These are phyloP conservation scores for Chytriomyces confervae DNA, from an alignment of 192 early-diverging fungal species.

Conservation along the genomic window DNA sequence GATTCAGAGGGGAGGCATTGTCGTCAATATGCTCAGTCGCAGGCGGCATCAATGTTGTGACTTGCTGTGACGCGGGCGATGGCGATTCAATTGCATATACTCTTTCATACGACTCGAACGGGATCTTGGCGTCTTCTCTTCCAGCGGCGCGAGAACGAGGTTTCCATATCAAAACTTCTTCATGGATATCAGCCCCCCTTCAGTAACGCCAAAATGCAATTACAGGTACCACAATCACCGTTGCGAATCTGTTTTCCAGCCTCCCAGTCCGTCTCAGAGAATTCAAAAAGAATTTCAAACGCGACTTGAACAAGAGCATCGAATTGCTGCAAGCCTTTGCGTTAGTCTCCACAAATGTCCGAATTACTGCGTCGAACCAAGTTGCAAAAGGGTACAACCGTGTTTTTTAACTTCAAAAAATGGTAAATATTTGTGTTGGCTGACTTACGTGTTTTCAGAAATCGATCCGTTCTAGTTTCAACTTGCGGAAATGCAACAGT, in stretches of 20 bases:
- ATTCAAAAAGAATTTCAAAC: slow-evolving; percentile 80
- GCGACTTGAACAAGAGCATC: slow-evolving; percentile 80
- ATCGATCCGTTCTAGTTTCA: slow-evolving; percentile 51
- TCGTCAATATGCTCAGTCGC: slow-evolving; percentile 85
- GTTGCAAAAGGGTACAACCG: slow-evolving; percentile 55
- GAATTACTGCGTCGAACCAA: slow-evolving; percentile 71
- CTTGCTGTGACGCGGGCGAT: slow-evolving; percentile 48
- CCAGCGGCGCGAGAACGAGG: slow-evolving; percentile 61
- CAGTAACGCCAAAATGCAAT: slow-evolving; percentile 23
- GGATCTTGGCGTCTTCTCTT: slow-evolving; percentile 56
- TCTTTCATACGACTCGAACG: slow-evolving; percentile 72
- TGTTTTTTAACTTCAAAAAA: slow-evolving; percentile 42
- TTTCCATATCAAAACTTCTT: slow-evolving; percentile 8
- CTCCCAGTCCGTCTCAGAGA: slow-evolving; percentile 89
- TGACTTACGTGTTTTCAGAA: slow-evolving; percentile 43
- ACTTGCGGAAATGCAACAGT: slow-evolving; percentile 68
- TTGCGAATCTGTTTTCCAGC: slow-evolving; percentile 77
- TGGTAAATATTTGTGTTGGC: slow-evolving; percentile 37
- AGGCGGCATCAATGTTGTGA: slow-evolving; percentile 68
- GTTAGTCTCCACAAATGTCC: slow-evolving; percentile 70
- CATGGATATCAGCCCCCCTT: neutral
- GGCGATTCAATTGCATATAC: slow-evolving; percentile 63
- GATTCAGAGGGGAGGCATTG: slow-evolving; percentile 87
- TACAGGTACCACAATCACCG: slow-evolving; percentile 79
- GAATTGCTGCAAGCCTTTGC: slow-evolving; percentile 84